Evolutionary conservation across 2,329 filamentous ascomycete species (phyloP), one percentile per base, ranked within the genome.

Genomic region (Trichoderma endophyticum): DNA sequence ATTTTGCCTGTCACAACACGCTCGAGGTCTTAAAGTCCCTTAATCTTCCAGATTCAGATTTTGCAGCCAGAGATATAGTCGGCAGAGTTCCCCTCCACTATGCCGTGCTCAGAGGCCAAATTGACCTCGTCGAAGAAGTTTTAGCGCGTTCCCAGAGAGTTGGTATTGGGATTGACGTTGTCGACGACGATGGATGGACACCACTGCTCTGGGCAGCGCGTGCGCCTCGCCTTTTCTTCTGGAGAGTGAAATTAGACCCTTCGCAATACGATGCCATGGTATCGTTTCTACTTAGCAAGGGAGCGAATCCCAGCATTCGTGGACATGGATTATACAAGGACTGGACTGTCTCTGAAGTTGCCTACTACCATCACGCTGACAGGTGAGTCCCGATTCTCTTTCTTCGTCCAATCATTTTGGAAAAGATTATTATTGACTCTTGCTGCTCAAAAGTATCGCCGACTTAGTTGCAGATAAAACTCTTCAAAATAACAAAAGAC

Each of bases 41-140:
- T n/a, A 14, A 54, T 15, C 18, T 69, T 39, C 54, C 66, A 14
- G 56, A 69, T 11, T 60, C 54, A 3, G 57, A 61, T 7, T 61
- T 69, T 4, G 56, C 32, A 14, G 54, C 39, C 54, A 69, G n/a
- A 21, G 54, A 69, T 32, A n/a, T 43, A n/a, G 24, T 69, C 14
- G 66, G 56, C 14, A n/a, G 66, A 48, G 56, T 69, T 18, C 66
- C 66, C 30, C 56, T 69, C 30, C 54, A 69, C 12, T 69, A 61
- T 11, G 56, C 66, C 24, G 66, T 61, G 28, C 18, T 61, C 54
- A 69, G 56, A 26, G 56, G 66, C 15, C 66, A 61, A 14, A 1
- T 61, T 36, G 66, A 62, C 24, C 66, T 61, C 14, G 66, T 69
- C 12, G 34, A 69, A 15, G 54, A 61, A 11, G 66, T 61, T 21